These are phyloP conservation scores for Talaromyces stipitatus DNA, from an alignment of 495 filamentous ascomycete genomes.

Conservation along the genomic window DNA sequence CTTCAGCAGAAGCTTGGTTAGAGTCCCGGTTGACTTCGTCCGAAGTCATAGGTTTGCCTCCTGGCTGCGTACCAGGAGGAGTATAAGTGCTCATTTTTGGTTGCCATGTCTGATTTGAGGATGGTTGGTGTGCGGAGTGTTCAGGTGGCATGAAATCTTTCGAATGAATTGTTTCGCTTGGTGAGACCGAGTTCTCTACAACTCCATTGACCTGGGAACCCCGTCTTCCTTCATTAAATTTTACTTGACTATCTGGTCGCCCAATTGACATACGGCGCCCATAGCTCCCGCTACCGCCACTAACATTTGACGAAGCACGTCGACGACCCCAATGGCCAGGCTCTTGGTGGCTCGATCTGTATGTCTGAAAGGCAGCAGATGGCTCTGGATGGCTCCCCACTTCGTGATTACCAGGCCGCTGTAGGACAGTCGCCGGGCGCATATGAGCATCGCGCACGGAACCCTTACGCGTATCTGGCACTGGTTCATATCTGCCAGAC, in stretches of 20 bases:
- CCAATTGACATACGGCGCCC: conserved; percentile 51
- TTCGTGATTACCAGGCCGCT: conserved; percentile 54
- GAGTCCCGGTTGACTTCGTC: conserved; percentile 19
- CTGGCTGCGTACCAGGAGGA: conserved; percentile 26
- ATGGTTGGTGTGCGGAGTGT: conserved; percentile 18
- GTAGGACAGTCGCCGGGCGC: conserved; percentile 72
- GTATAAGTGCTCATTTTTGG: conserved; percentile 43
- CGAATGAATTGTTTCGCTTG: conserved; percentile 16
- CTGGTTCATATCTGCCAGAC: conserved; percentile 90
- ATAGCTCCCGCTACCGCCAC: conserved; percentile 75
- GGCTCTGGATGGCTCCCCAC: conserved; percentile 74
- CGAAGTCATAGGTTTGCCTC: conserved; percentile 13
- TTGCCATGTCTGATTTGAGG: conserved; percentile 30
- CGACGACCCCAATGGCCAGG: conserved; percentile 62
- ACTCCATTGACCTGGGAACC: conserved; percentile 38
- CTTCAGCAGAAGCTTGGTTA: conserved; percentile 38
- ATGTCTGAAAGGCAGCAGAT: conserved; percentile 84
- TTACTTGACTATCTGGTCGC: conserved; percentile 36
- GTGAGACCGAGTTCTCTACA: conserved; percentile 22
- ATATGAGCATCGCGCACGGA: conserved; percentile 59
- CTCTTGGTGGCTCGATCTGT: conserved; percentile 61
- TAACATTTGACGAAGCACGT: conserved; percentile 89
- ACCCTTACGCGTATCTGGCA: conserved; percentile 62
- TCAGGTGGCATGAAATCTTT: conserved; percentile 17
- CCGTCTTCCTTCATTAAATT: conserved; percentile 37